Conservation (phyloP, 148 eudicot species). For the Salicornia ramosissima region DNA sequence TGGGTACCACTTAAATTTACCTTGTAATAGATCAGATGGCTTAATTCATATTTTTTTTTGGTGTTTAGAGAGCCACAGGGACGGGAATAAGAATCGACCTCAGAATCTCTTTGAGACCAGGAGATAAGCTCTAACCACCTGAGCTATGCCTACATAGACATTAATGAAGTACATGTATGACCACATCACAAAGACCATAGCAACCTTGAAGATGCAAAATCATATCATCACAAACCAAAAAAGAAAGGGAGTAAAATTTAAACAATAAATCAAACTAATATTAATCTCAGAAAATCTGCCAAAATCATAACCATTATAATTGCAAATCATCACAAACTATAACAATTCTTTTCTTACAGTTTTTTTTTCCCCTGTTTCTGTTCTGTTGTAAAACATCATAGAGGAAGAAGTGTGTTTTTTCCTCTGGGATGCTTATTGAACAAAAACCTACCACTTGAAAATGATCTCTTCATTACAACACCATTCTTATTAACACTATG, state of each 20-base stretch:
- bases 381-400: conserved; percentile 22
- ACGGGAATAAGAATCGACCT: no score
- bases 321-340: conserved; percentile 1
- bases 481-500: conserved; percentile 29
- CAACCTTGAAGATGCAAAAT: no score
- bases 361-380: background rate
- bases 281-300: background rate
- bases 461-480: conserved; percentile 47
- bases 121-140: no score
- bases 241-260: background rate
- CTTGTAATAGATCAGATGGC: no score
- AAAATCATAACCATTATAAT: background rate
- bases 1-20: no score
- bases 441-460: conserved; percentile 58
- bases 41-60: no score
- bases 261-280: background rate
- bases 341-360: no score
- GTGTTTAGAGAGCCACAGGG: no score
- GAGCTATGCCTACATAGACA: no score
- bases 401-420: conserved; percentile 29
- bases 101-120: no score
- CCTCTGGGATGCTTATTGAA: conserved; percentile 37
- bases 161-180: no score
- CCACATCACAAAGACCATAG: no score
- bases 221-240: background rate